Evolutionary conservation across 225 moss, liverwort and hornwort species (phyloP), one percentile per base, ranked within the genome.

Genomic region (Polytrichum formosum): DNA sequence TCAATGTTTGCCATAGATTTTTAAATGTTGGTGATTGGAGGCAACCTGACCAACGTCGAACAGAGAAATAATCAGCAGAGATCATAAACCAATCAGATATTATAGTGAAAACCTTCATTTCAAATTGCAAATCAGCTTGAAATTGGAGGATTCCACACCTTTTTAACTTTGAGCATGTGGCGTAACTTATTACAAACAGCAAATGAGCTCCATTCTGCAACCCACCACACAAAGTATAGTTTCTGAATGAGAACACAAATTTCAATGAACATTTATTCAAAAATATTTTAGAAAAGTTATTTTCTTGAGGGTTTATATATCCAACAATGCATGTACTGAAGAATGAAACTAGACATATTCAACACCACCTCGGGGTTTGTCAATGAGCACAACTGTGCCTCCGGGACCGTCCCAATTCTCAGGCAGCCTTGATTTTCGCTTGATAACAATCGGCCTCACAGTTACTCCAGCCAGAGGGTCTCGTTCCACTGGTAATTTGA

Each of bases 181-280:
- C 97, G 89, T 61, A 98, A 81, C 80, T 88, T 94, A 46, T 80
- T 81, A 67, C 92, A 94, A n/a, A 98, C 88, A 73, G 92, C 92
- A 83, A 98, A 97, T 53, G 97, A 97, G 71, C 92, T 90, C 94
- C 94, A 94, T 53, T 92, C 96, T 97, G 90, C 67, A 69, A 80
- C 60, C 54, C 70, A 80, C 80, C 81, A 53, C 37, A 76, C 76
- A 83, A 72, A 70, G 65, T 31, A 65, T 30, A 58, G 63, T 58
- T 55, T 27, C 72, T 58, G 13, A 16, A 46, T 46, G 46, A 46
- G 16, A 46, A 4, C 46, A 46, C 13, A 46, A 46, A 46, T 46
- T 2, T 46, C 46, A 46, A 46, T 13, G 46, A 46, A 46, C 46
- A 46, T 10, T 46, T 46, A 46, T 46, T 16, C 46, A 46, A 33